These are phyloP conservation scores for Moniliophthora roreri DNA, from an alignment of 1,284 basidiomycete genomes.

Conservation along the genomic window DNA sequence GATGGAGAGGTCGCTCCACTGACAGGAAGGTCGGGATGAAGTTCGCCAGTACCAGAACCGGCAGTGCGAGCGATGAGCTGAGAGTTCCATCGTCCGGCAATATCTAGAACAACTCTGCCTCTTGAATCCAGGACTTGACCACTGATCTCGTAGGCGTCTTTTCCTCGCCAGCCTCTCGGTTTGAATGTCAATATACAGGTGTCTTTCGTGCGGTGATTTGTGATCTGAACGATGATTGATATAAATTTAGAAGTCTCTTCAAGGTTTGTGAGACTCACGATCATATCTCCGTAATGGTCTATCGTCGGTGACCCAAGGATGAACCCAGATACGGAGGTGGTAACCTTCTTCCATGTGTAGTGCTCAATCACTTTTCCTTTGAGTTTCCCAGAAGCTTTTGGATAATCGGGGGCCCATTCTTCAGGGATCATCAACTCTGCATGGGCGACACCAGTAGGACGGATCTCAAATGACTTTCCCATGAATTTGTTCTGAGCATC, in stretches of 20 bases:
- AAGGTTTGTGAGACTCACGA: slow-evolving; percentile 49
- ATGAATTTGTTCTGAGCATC: slow-evolving; percentile 94
- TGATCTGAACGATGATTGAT: slow-evolving; percentile 52
- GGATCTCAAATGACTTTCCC: slow-evolving; percentile 96
- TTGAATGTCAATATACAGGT: slow-evolving; percentile 92
- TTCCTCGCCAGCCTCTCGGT: slow-evolving; percentile 92
- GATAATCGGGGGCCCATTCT: slow-evolving; percentile 60
- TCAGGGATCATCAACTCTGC: slow-evolving; percentile 80
- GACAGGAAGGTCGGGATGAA: slow-evolving; percentile 75
- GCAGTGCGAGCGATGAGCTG: slow-evolving; percentile 87
- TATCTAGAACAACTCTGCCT: slow-evolving; percentile 80
- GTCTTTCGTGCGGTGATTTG: slow-evolving; percentile 93
- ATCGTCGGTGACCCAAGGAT: slow-evolving; percentile 93
- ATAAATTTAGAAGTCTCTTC: neutral
- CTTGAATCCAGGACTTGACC: slow-evolving; percentile 75
- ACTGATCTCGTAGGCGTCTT: slow-evolving; percentile 90
- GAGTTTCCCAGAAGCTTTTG: slow-evolving; percentile 42
- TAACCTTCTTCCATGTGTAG: slow-evolving; percentile 95
- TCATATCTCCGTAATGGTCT: slow-evolving; percentile 96
- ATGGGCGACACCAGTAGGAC: slow-evolving; percentile 93
- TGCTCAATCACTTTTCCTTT: slow-evolving; percentile 73
- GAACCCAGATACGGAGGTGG: slow-evolving; percentile 91
- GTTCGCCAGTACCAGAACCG: slow-evolving; percentile 60
- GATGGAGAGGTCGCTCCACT: slow-evolving; percentile 44
- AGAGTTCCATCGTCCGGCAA: slow-evolving; percentile 95